Base-by-base conservation (phyloP, 345 rosid genomes). In the Syzygium jambos region DNA sequence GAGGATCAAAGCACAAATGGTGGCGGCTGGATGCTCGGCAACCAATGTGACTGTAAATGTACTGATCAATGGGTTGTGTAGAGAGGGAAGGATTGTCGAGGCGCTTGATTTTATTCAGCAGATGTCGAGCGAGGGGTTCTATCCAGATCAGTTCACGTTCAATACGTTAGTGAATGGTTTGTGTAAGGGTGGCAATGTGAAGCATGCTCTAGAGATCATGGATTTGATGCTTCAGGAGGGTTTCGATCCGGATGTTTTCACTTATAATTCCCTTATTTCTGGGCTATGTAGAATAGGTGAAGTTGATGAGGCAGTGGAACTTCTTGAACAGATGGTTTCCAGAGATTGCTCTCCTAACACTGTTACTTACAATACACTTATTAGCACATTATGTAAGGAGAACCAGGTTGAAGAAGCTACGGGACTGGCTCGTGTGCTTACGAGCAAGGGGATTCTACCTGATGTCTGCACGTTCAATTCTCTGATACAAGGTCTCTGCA, bases 191-290 rank as follows among this genome's bases (percentile, higher is more conserved):
- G 95, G 98, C 14, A 95, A 95, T 92, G 97, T 95, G 86, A 94
- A 95, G 86, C 98, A 97, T 78, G 97, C 95, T 43, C 73, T 95
- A 85, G 98, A 95, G 93, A 91, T 95, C 55, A 91, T 96, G 98
- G 98, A 95, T 88, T 88, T 92, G 94, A 97, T 97, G 98, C 96
- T 96, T 92, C 93, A 91, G 54, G 96, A 95, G 49, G 98, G 99
- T 56, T 93, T 94, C 84, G 98, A 97, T 91, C 99, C 95, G 0
- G 98, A 96, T 91, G 86, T 94, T 27, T 94, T 92, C 86, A 96
- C 98, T 0, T 96, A 96, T 55, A 96, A 97, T 90, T 92, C 97
- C 6, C 92, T 97, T 90, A 92, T 97, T 86, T 94, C 97, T 15
- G 99, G 98, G 51, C 91, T 97, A 92, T 97, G 98, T 91, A 97